phyloP scores from a whole-genome alignment of 768 basidiomycete species.

The Russula sp. region DNA sequence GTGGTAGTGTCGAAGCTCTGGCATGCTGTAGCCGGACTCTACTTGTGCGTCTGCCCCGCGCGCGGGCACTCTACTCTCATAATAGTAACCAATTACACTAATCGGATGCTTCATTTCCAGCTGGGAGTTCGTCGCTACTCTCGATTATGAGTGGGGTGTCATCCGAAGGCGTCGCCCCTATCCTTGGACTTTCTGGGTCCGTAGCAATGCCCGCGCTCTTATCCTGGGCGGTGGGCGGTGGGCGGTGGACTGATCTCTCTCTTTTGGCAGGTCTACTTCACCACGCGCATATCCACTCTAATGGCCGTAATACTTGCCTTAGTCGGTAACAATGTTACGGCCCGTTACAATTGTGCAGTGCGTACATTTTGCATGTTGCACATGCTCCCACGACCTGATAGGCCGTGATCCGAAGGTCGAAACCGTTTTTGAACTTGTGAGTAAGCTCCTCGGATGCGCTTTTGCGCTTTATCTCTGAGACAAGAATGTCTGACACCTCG shows the following conservation, averaged over 20 bases:
- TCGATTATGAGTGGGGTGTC: slow-evolving; percentile 1
- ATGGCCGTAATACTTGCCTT: not conserved
- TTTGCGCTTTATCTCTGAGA: not conserved
- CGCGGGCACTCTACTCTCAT: no score
- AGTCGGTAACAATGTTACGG: not conserved
- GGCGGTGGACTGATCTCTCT: not conserved
- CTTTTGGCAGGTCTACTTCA: not conserved
- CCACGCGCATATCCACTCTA: not conserved
- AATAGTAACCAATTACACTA: not conserved
- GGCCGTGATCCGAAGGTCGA: not conserved
- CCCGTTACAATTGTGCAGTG: not conserved
- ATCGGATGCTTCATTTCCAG: not conserved
- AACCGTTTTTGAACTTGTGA: not conserved
- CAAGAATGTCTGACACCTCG: not conserved
- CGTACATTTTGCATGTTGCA: not conserved
- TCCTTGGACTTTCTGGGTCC: not conserved
- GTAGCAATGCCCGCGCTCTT: not conserved
- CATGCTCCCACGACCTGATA: not conserved
- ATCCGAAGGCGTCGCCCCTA: not conserved
- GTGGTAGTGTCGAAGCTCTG: not conserved
- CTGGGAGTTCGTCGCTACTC: slow-evolving; percentile 2
- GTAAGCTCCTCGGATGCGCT: not conserved
- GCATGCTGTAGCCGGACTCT: not conserved
- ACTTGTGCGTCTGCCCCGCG: not conserved
- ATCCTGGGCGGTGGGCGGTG: no score